A percentile compares a stretch with the other conserved stretches of the same genome.
phyloP scores from a whole-genome alignment of 805 yeast species.

The Wickerhamiella spandovensis region DNA sequence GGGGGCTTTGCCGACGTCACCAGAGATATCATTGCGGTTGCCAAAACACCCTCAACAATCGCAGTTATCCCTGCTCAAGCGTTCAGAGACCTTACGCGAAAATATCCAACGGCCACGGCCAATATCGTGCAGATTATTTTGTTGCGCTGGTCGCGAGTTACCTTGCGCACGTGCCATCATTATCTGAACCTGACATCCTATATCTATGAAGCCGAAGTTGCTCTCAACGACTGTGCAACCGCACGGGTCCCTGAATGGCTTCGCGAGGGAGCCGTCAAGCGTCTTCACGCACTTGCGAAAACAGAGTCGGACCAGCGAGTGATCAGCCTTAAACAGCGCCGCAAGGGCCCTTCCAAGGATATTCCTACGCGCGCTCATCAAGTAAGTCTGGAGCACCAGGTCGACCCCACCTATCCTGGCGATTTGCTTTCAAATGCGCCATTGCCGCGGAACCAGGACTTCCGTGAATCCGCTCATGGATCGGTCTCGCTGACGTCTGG shows the following conservation, averaged over 20 bases:
- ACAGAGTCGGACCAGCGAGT: conserved; percentile 11
- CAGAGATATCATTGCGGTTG: conserved; percentile 51
- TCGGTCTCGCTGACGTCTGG: not conserved
- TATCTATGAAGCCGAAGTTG: conserved; percentile 60
- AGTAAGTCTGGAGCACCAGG: conserved; percentile 5
- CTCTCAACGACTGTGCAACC: conserved; percentile 38
- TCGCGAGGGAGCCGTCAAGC: conserved; percentile 40
- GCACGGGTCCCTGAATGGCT: conserved; percentile 52
- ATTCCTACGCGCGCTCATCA: conserved; percentile 2
- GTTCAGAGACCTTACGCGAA: conserved; percentile 53
- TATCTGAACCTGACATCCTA: conserved; percentile 78
- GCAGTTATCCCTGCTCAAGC: conserved; percentile 86
- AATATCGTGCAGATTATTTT: conserved; percentile 89
- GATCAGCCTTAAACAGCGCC: conserved; percentile 10
- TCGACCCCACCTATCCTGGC: conserved; percentile 49
- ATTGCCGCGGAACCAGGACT: conserved; percentile 17
- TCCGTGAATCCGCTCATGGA: not conserved
- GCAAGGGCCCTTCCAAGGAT: conserved; percentile 3
- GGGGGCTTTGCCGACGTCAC: conserved; percentile 15
- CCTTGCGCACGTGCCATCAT: conserved; percentile 78
- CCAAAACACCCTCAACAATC: conserved; percentile 63
- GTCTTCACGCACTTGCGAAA: conserved; percentile 21
- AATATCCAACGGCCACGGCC: conserved; percentile 79
- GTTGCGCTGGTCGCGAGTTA: conserved; percentile 75
- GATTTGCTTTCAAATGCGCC: conserved; percentile 76